Base-by-base conservation (phyloP, 257 asterid species). In the Nyctanthes arbortristis region DNA sequence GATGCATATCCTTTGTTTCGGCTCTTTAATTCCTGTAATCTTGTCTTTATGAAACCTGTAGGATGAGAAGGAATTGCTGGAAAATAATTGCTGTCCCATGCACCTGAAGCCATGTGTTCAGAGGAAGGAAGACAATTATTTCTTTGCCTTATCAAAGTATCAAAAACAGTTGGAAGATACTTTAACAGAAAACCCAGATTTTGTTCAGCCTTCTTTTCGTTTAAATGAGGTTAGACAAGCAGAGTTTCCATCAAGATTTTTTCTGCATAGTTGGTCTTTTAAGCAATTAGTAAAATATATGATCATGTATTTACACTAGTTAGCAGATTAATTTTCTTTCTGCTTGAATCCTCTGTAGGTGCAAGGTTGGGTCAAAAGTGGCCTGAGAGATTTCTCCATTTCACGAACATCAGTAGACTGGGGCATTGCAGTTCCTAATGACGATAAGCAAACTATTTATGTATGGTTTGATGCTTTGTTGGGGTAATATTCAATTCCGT, bases 401-500 rank as follows among this genome's bases (percentile, higher is more conserved):
- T 87, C 99, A 49, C 93, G 99, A 70, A 85, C 96, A 68, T 81
- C 92, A 16, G 96, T 91, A 63, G 87, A 75, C 71, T 93, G 99
- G 99, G 99, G 99, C 34, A 89, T 93, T 74, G 83, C 82, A 35
- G 96, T 91, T 75, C 99, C 97, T 47, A 81, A 85, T 75, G 99
- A 93, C 70, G 11, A 81, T 45, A 80, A 89, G 61, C 99, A 91
- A 75, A 93, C 97, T 72, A 91, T 93, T 72, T 93, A 93, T 77
- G 99, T 93, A 31, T 93, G 99, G 99, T 93, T 93, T 86, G 99
- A 93, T 82, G 99, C 99, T 74, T 80, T 93, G 66, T 66, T 91
- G 88, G 99, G 99, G 99, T 93, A 88, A 91, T 82, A 57, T 65
- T 66, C 63, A 65, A 61, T 33, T 71, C 66, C 74, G 57, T 24